phyloP scores from a whole-genome alignment of 139 green algal species.

The Tetratostichococcus sp. region DNA sequence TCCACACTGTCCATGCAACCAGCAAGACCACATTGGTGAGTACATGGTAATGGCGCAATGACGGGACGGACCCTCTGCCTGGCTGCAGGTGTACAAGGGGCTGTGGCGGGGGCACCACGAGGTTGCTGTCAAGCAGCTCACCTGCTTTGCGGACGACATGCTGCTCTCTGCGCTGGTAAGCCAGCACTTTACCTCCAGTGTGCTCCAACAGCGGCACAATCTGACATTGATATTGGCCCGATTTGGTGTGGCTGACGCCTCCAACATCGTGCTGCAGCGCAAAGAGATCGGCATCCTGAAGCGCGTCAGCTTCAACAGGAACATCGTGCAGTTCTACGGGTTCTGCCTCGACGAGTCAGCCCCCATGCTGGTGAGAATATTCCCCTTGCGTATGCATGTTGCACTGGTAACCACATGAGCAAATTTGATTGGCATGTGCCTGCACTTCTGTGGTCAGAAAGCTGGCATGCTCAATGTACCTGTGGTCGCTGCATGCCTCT shows the following conservation, averaged over 20 bases:
- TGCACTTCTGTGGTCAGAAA: no score
- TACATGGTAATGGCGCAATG: no score
- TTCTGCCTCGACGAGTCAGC: neutral
- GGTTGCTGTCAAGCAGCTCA: neutral
- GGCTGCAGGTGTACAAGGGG: neutral
- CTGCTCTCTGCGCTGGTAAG: neutral
- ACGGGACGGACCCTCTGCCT: neutral
- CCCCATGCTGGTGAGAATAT: neutral
- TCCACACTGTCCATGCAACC: neutral
- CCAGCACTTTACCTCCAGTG: neutral
- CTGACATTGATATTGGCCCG: no score
- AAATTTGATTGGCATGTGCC: no score
- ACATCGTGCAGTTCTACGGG: slow-evolving; percentile 37
- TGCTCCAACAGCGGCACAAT: no score
- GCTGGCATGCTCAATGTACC: no score
- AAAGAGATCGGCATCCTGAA: slow-evolving; percentile 50
- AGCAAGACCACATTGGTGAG: no score
- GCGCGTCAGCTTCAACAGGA: slow-evolving; percentile 43
- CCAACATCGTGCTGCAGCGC: slow-evolving; percentile 11
- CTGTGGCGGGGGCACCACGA: neutral
- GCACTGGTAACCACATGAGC: no score
- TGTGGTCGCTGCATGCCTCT: no score
- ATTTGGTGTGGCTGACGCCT: no score
- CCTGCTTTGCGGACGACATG: neutral
- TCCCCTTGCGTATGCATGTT: no score